Base-by-base conservation (phyloP, 371 early-diverging fungal species). In the Circinella minor region DNA sequence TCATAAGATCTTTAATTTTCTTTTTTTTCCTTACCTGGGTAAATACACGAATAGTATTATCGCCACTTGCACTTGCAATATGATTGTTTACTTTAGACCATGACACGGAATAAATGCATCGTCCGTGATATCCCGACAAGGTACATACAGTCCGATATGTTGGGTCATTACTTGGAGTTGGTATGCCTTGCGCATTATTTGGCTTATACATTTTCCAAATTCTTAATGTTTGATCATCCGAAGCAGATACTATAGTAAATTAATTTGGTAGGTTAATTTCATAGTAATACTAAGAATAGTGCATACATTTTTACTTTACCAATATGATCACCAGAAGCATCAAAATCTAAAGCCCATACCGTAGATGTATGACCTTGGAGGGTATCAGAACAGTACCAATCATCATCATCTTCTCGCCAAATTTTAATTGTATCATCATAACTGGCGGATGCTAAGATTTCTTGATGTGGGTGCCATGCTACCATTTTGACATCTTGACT, bases 401-500 rank as follows among this genome's bases (percentile, higher is more conserved):
- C 98, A 73, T 96, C 98, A 43, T 89, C 89, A 66, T 90, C 88
- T 36, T 96, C 97, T 43, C 86, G 83, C 96, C 97, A 99, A 46
- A 99, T 88, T 75, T 93, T 91, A 66, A 99, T 92, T 3, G 96
- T 95, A 76, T 98, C 96, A 70, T 99, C 99, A 74, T 99, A 98
- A 72, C 94, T 93, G 5, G 93, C 94, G 3, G 95, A 95, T 8
- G 91, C 94, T 10, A 99, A 83, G 34, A 96, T 87, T 75, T 97
- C 97, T 55, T 92, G 79, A 6, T 71, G 80, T 6, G 98, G 98
- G 78, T 97, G 96, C 96, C 97, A 99, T 51, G 80, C 77, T 0
- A 98, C 93, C 90, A 90, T 91, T 75, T 99, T 99, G 55, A 98
- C 98, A 77, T 99, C 99, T 80, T 98, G 97, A 10, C 91, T 87